A percentile compares a stretch with the other conserved stretches of the same genome.
These are phyloP conservation scores for Euphrasia confusa DNA, from an alignment of 257 asterid genomes.

Conservation along the genomic window DNA sequence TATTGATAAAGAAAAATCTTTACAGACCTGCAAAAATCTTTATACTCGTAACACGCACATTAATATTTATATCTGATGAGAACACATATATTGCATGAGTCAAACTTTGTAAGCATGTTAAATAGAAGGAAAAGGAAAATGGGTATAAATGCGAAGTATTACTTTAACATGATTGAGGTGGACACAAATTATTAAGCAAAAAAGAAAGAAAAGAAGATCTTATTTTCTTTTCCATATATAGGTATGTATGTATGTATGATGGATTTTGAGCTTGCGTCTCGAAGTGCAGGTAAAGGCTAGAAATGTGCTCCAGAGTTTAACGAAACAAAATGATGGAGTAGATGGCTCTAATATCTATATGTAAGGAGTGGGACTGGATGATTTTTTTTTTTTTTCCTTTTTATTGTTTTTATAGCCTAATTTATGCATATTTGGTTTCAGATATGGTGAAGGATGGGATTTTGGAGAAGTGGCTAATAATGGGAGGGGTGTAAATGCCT, in stretches of 20 bases:
- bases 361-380: slow-evolving; percentile 33
- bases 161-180: neutral
- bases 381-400: neutral
- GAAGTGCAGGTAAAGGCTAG: slow-evolving; percentile 76
- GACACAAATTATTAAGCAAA: neutral
- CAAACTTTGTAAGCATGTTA: neutral
- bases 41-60: neutral
- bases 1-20: neutral
- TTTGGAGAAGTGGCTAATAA: slow-evolving; percentile 92
- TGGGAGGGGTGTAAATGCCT: slow-evolving; percentile 88
- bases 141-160: neutral
- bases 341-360: slow-evolving; percentile 79
- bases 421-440: slow-evolving; percentile 26
- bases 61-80: neutral
- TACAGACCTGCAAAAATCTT: neutral
- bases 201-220: neutral
- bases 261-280: slow-evolving; percentile 18
- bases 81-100: neutral
- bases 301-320: slow-evolving; percentile 52
- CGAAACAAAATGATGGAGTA: slow-evolving; percentile 59
- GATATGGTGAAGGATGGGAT: slow-evolving; percentile 99
- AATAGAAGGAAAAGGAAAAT: neutral
- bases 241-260: neutral
- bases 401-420: neutral
- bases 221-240: neutral